Evolutionary conservation across 371 early-diverging fungal species (phyloP), one percentile per base, ranked within the genome.

Genomic region (Catenaria anguillulae): DNA sequence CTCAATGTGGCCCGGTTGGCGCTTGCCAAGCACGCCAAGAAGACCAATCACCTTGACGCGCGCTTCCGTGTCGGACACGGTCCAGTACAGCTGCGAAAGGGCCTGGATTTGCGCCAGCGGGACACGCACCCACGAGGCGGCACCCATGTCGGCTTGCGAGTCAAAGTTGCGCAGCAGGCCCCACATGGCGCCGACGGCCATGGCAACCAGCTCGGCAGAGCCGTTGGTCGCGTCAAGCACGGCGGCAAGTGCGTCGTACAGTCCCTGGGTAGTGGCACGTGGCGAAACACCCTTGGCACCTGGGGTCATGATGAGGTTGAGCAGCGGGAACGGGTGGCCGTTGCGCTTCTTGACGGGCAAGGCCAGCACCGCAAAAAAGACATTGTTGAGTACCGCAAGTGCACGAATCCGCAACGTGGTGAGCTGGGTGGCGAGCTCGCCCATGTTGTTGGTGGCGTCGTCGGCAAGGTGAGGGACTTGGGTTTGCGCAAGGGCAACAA

Each of bases 301-400:
- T 6, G 50, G 50, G n/a, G n/a, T n/a, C 50, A 29, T 24, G 50
- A 50, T 24, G 29, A 50, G 29, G 50, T 50, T 50, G 29, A 50
- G 50, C 50, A 50, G 29, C 50, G 50, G 50, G 50, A 50, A 50
- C 50, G 50, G 50, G 50, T 50, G 50, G 29, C 29, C 17, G 29
- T 6, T 29, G 50, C 50, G 50, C 50, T 50, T 50, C 10, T 29
- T 50, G 29, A 17, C 29, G 4, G 50, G 50, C 13, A 50, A 29
- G 29, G 50, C 50, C 5, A 58, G 24, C 34, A 58, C 42, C 8
- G 26, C 58, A 19, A 58, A 58, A 10, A 58, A 74, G 63, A 85
- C 83, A 69, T 88, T 88, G 74, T 86, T 88, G 61, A 88, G 66
- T 55, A 84, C 86, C 56, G 83, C 84, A 42, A 86, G 68, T 0